A percentile compares a stretch with the other conserved stretches of the same genome.
Conservation (phyloP, 225 moss, liverwort and hornwort genomes). For the Physcomitrium patens region DNA sequence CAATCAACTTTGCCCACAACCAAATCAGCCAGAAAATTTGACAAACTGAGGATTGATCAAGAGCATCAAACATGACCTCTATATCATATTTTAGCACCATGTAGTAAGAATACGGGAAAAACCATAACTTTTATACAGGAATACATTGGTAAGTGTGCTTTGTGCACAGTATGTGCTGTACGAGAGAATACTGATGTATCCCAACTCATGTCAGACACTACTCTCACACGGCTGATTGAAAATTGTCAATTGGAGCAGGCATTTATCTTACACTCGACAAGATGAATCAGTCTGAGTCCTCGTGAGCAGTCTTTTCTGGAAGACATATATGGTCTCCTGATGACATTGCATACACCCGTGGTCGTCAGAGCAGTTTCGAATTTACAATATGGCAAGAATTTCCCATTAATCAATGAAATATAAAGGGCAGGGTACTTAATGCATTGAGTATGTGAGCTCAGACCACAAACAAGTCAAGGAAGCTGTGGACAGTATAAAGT, state of each 20-base stretch:
- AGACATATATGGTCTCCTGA: conserved; percentile 51
- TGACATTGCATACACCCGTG: background rate
- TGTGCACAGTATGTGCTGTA: background rate
- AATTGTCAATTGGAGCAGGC: conserved; percentile 2
- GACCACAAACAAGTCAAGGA: background rate
- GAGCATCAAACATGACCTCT: too few species aligned
- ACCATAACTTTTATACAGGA: background rate
- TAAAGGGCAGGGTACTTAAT: background rate
- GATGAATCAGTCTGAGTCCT: conserved; percentile 21
- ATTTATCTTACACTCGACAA: background rate
- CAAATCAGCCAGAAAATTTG: too few species aligned
- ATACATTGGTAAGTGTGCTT: conserved; percentile 34
- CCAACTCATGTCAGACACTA: background rate
- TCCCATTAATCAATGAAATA: too few species aligned
- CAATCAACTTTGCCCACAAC: too few species aligned
- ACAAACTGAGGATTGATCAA: too few species aligned
- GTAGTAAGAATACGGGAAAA: background rate
- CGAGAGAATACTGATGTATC: background rate
- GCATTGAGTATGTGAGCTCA: background rate
- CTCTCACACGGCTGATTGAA: background rate
- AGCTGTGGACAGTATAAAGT: background rate
- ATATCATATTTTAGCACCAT: too few species aligned
- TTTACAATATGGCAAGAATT: background rate
- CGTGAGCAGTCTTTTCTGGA: conserved; percentile 33
- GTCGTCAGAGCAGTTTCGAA: background rate